Percentiles rank a stretch among this genome's conserved stretches.
These are phyloP conservation scores for Inonotus hispidus DNA, from an alignment of 1,284 basidiomycete species.

Conservation along the genomic window DNA sequence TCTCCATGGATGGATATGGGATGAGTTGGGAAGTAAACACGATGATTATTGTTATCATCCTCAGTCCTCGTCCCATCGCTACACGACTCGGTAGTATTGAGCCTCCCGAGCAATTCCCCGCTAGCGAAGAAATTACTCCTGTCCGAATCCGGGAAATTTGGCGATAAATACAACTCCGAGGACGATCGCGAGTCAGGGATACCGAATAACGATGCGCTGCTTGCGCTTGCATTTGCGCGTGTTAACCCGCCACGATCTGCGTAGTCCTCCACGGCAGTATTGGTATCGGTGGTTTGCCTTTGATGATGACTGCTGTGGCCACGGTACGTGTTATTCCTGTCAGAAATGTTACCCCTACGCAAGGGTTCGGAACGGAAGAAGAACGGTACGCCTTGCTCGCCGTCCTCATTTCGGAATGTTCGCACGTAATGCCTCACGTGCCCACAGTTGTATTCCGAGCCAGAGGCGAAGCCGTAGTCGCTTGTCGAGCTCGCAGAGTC, in stretches of 20 bases:
- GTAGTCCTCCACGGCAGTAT: neutral
- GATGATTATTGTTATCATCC: neutral
- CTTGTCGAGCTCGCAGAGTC: no score
- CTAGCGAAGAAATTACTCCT: neutral
- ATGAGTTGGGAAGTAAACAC: neutral
- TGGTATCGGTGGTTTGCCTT: neutral
- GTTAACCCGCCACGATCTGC: neutral
- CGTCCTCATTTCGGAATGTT: neutral
- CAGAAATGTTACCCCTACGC: neutral
- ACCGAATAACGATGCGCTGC: neutral
- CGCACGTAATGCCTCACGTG: slow-evolving; percentile 2
- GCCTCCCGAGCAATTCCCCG: neutral
- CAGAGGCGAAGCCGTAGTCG: neutral
- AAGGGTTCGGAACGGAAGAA: neutral
- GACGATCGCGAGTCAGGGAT: slow-evolving; percentile 4
- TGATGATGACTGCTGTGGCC: neutral
- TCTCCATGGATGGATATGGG: no score
- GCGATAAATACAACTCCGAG: slow-evolving; percentile 1
- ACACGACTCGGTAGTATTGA: neutral
- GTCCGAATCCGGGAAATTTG: slow-evolving; percentile 3
- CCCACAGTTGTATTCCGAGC: neutral
- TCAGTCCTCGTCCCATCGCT: neutral
- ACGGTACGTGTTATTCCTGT: neutral
- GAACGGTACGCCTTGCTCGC: neutral
- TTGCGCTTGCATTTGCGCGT: neutral